phyloP scores from a whole-genome alignment of 2,329 filamentous ascomycete species.

The Fusarium scirpi region DNA sequence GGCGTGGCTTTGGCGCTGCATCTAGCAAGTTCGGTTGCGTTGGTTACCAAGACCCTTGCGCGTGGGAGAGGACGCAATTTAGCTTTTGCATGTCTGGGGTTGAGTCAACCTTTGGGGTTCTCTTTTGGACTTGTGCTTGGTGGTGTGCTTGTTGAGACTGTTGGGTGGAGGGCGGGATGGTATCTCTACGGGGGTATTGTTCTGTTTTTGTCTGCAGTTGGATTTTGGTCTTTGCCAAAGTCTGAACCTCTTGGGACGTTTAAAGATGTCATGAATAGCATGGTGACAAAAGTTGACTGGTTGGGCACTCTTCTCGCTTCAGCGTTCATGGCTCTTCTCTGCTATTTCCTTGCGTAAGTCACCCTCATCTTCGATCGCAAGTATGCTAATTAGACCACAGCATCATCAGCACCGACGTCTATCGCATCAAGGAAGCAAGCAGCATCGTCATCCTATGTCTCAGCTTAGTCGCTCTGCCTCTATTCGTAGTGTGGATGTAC shows the following conservation, averaged over 20 bases:
- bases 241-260: conserved; percentile 42
- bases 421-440: conserved; percentile 56
- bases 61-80: conserved; percentile 54
- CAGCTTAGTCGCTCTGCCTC: conserved; percentile 56
- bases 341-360: conserved; percentile 66
- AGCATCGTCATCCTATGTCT: conserved; percentile 61
- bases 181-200: conserved; percentile 55
- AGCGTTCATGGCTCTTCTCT: conserved; percentile 60
- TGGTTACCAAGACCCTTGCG: conserved; percentile 50
- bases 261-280: conserved; percentile 36
- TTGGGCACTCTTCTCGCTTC: conserved; percentile 62
- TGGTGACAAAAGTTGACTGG: conserved; percentile 64
- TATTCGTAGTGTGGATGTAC: conserved; percentile 67
- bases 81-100: conserved; percentile 58
- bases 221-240: conserved; percentile 53
- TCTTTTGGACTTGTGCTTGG: conserved; percentile 63
- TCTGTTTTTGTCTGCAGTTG: conserved; percentile 52
- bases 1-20: conserved; percentile 55
- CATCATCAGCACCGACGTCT: conserved; percentile 53
- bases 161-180: conserved; percentile 63
- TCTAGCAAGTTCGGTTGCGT: conserved; percentile 52
- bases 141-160: conserved; percentile 60
- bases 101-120: conserved; percentile 62
- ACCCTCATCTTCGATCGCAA: neutral
- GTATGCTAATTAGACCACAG: conserved; percentile 32